These are phyloP conservation scores for Wallacemonas sp. DNA, from an alignment of 208 protist species.

Conservation along the genomic window DNA sequence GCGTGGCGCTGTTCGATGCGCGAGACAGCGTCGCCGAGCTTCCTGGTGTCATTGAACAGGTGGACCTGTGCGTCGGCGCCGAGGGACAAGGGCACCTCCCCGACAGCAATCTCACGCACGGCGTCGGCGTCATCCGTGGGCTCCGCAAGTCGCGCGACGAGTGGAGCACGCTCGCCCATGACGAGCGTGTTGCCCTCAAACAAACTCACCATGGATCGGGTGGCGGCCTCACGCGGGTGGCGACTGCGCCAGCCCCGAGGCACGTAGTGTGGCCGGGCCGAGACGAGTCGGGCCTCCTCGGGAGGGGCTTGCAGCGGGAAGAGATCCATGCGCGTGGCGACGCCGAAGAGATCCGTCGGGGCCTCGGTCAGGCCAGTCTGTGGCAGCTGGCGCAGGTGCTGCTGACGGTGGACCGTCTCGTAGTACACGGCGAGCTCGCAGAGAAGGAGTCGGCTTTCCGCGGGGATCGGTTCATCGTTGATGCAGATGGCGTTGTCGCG, in stretches of 20 bases:
- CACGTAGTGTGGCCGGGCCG: background rate
- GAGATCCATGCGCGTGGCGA: conserved; percentile 23
- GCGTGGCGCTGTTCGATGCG: background rate
- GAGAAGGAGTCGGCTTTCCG: conserved; percentile 49
- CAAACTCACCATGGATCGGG: conserved; percentile 41
- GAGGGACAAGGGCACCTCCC: background rate
- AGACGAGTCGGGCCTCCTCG: background rate
- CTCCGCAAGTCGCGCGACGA: background rate
- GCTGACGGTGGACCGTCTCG: conserved; percentile 33
- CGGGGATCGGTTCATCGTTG: conserved; percentile 76
- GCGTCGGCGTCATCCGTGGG: conserved; percentile 5
- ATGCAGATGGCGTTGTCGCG: conserved; percentile 80
- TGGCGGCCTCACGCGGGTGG: conserved; percentile 13
- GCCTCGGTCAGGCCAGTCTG: conserved; percentile 35
- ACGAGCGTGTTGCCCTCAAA: conserved; percentile 26
- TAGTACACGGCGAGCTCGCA: conserved; percentile 42
- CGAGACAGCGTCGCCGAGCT: background rate
- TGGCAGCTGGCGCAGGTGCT: conserved; percentile 44
- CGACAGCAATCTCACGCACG: conserved; percentile 20
- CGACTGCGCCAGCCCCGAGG: conserved; percentile 1
- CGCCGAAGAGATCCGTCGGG: conserved; percentile 34
- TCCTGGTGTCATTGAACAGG: background rate
- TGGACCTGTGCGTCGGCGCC: background rate
- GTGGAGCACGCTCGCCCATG: background rate
- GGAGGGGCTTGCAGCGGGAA: conserved; percentile 27